Base-by-base conservation (phyloP, 495 filamentous ascomycete species). In the Penicillium goetzii region DNA sequence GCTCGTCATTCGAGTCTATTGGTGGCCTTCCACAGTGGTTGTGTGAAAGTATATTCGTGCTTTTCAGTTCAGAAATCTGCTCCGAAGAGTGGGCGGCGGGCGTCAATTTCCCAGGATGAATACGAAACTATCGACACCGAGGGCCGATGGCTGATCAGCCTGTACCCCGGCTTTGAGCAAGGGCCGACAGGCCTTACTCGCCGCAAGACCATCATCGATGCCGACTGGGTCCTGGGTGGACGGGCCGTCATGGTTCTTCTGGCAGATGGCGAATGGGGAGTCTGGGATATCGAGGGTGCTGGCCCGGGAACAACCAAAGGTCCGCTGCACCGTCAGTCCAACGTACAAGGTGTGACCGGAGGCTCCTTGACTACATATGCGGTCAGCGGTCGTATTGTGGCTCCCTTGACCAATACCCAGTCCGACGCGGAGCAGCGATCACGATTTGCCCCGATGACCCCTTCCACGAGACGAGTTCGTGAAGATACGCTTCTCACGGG, bases 211-310 rank as follows among this genome's bases (percentile, higher is more conserved):
- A 85, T 97, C 34, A 78, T 96, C n/a, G 89, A 88, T 61, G 90
- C 92, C 0, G 81, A 90, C 58, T 97, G 94, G 94, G 86, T 92
- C 9, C 80, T 89, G n/a, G 85, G 88, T 47, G 93, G 93, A 40
- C 87, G 84, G 45, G 89, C 89, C 14, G 81, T 97, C 40, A 78
- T 97, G 64, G 84, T 87, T 5, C 81, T 98, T 9, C 82, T 94
- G 14, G 84, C 84, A 6, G 92, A 97, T 73, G 94, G 92, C 0
- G 89, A 96, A 78, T 98, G 93, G 93, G 93, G 92, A 4, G 86
- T 98, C 30, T 97, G 94, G 93, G 92, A 96, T 76, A 80, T 93
- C 33, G 87, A 92, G 68, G 87, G 89, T 1, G 82, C 85, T 41
- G 85, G 85, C 62, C 88, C 80, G 4, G 80, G 72, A 71, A 78